Evolutionary conservation across 1,284 basidiomycete genomes (phyloP), one percentile per base, ranked within the genome.

Genomic region (Rhodofomes roseus): DNA sequence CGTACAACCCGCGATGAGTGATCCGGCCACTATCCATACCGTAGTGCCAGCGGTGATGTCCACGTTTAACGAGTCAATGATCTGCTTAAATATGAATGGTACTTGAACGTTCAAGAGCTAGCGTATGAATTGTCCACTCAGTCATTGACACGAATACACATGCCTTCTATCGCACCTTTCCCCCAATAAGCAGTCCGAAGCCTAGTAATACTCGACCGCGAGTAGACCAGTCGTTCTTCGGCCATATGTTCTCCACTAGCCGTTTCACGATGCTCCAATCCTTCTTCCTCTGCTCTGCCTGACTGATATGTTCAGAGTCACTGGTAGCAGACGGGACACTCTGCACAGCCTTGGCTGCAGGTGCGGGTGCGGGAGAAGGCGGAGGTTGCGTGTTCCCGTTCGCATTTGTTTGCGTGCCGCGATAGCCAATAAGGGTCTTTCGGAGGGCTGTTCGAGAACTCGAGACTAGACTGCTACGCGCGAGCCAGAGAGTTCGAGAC

Each of bases 21-120:
- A 88, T 11, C 96, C 97, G 0, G 90, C 95, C 14, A 99, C 79
- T 4, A 95, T 83, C 93, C 95, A 98, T 3, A 94, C 92, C 0
- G 95, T 93, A 4, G 90, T 87, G 0, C 82, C 79, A 9, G 89
- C 81, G 0, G 89, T 84, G 57, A 97, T 80, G 53, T 93, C 88
- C 25, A 98, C 79, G 69, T 97, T 98, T 63, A 99, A 79, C 1
- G 87, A 74, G 71, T 99, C 96, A 60, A 99, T 88, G 53, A 99
- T 87, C 41, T 83, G 73, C 74, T 98, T 99, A 84, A 99, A 99
- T 65, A 98, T 82, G 66, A 95, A 86, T 0, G 97, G 96, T 5
- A 99, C 96, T 81, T 98, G 96, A 0, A 99, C 96, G 71, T 98
- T 99, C 60, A 98, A 77, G 29, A 97, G 76, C 72, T 73, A 52